Conservation (phyloP, 805 yeast species). For the Suhomyces prunicola region DNA sequence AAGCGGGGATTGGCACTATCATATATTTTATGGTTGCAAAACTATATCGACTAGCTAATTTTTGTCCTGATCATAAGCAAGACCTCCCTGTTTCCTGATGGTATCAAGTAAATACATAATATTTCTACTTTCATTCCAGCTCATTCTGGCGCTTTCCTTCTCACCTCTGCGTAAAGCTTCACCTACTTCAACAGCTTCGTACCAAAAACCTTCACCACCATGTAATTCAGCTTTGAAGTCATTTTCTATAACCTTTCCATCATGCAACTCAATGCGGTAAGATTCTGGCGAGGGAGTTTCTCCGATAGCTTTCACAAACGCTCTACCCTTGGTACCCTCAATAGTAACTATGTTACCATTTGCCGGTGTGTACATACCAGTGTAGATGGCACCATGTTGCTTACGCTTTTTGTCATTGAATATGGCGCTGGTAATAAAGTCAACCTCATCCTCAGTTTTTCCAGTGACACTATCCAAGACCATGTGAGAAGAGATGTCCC, state of each 20-base stretch:
- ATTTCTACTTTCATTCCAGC: conserved; percentile 45
- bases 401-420: conserved; percentile 38
- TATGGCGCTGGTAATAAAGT: conserved; percentile 37
- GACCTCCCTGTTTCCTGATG: conserved; percentile 41
- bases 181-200: conserved; percentile 56
- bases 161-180: conserved; percentile 40
- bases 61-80: conserved; percentile 42
- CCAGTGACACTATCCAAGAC: conserved; percentile 29
- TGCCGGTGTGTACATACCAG: conserved; percentile 8
- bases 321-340: conserved; percentile 12
- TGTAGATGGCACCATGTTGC: conserved; percentile 38
- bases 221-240: conserved; percentile 23
- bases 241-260: conserved; percentile 10
- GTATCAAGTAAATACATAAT: conserved; percentile 50
- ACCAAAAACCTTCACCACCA: conserved; percentile 48
- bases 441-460: conserved; percentile 38
- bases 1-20: neutral
- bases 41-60: neutral
- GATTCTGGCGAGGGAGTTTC: conserved; percentile 13
- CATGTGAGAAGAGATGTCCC: conserved; percentile 25
- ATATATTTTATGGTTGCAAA: neutral
- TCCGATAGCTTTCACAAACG: conserved; percentile 7
- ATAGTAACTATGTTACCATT: conserved; percentile 7
- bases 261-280: conserved; percentile 18
- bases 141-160: conserved; percentile 32